These are phyloP conservation scores for Alternaria postmessia DNA, from an alignment of 2,329 filamentous ascomycete species.

Conservation along the genomic window DNA sequence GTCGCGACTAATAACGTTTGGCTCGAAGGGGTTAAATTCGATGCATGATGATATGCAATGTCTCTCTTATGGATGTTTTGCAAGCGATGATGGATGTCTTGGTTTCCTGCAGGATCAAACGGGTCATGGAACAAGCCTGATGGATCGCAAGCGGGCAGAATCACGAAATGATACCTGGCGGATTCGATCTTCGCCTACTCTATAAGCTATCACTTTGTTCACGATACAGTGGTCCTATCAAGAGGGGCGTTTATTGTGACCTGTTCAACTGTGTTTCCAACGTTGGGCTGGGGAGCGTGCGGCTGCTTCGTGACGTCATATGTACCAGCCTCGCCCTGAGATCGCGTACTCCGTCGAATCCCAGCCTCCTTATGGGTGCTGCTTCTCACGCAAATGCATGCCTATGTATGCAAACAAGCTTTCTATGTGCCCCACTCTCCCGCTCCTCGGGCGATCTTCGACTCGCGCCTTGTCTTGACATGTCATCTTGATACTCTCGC, in stretches of 20 bases:
- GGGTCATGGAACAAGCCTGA: conserved; percentile 32
- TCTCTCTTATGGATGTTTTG: conserved; percentile 25
- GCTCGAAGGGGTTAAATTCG: background rate
- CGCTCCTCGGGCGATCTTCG: background rate
- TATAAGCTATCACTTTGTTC: conserved; percentile 24
- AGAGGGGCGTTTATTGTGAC: background rate
- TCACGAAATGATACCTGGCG: conserved; percentile 52
- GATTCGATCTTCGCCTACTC: conserved; percentile 40
- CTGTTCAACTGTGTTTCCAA: background rate
- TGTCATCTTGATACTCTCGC: background rate
- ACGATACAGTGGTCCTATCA: conserved; percentile 8
- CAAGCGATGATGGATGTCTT: conserved; percentile 23
- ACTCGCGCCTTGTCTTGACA: background rate
- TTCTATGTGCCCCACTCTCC: conserved; percentile 3
- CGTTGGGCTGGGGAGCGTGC: background rate
- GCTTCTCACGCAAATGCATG: background rate
- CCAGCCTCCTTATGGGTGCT: background rate
- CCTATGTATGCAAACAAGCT: conserved; percentile 4
- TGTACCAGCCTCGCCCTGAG: background rate
- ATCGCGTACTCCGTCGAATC: background rate
- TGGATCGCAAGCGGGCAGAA: conserved; percentile 30
- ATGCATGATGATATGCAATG: conserved; percentile 18
- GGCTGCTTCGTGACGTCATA: conserved; percentile 6
- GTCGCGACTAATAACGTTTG: conserved; percentile 2
- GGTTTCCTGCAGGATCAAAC: conserved; percentile 31